Base-by-base conservation (phyloP, 140 eudicot genomes). In the Ambrosia hybrid region DNA sequence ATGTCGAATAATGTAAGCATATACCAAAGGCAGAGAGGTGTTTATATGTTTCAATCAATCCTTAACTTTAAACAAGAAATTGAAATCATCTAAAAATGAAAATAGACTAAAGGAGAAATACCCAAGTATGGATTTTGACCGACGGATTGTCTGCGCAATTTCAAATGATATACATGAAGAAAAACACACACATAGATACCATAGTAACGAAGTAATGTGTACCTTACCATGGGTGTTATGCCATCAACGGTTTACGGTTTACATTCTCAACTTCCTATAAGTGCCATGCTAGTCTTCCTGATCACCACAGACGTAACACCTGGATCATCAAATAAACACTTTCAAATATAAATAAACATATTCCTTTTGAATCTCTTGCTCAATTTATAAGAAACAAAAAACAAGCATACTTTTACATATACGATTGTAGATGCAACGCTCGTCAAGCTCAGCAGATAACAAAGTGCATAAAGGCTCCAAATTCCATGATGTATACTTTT, bases 241-340 rank as follows among this genome's bases (percentile, higher is more conserved):
- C 46, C 17, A 60, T 17, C 63, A 57, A 57, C 38, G 13, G 10
- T 57, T 17, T 60, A 60, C 66, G 4, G 30, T 7, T 57, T 33
- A 60, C 66, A 30, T 26, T 58, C 65, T 57, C 62, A 16, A 12
- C 36, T 0, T 58, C 64, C 91, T 64, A 87, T 91, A 67, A 90
- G 81, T 10, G 86, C 76, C 82, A 69, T 65, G 76, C 74, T 77
- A 36, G 86, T 79, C 80, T 84, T 82, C 67, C 96, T 91, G 2
- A 91, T 13, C 52, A 84, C 97, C 97, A 93, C 73, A 83, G 62
- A 76, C 85, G 85, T 77, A 88, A 93, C 68, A 83, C 99, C 97
- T 90, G 60, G 33, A 69, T n/a, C 49, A 73, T 70, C 39, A 53
- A 69, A 39, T 68, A 10, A 26, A 65, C 60, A 67, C 14, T 11